Conservation (phyloP, 1,284 basidiomycete genomes). For the Mrakiaceae sp. region DNA sequence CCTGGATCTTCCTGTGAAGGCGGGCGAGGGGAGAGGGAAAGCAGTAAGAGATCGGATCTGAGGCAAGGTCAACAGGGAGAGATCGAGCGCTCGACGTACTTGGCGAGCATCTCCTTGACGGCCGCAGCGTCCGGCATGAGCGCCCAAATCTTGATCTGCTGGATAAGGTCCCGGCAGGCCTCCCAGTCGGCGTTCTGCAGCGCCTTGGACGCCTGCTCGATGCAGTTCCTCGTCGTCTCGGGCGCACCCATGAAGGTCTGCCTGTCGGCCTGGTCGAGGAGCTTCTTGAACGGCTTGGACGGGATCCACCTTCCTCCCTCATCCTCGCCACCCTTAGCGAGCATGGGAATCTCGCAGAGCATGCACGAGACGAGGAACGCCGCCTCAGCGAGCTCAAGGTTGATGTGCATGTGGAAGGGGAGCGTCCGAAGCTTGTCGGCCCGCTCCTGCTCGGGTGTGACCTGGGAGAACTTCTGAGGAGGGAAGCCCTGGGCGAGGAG, state of each 20-base stretch:
- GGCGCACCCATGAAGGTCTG: slow-evolving; percentile 98
- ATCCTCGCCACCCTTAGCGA: slow-evolving; percentile 87
- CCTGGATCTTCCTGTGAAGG: slow-evolving; percentile 73
- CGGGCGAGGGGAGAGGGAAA: slow-evolving; percentile 4
- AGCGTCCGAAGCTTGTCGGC: slow-evolving; percentile 90
- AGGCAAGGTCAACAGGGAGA: slow-evolving; percentile 6
- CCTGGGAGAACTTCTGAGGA: slow-evolving; percentile 66
- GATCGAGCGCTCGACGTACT: slow-evolving; percentile 43
- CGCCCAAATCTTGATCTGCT: slow-evolving; percentile 96
- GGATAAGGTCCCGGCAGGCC: slow-evolving; percentile 79
- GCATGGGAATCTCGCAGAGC: slow-evolving; percentile 91
- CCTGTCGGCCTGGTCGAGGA: slow-evolving; percentile 93
- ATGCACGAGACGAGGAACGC: slow-evolving; percentile 97
- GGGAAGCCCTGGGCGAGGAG: slow-evolving; percentile 93
- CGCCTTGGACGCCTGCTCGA: slow-evolving; percentile 98
- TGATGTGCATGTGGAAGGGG: slow-evolving; percentile 99
- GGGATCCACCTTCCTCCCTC: slow-evolving; percentile 85
- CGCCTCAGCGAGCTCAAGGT: slow-evolving; percentile 92
- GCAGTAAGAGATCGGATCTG: slow-evolving; percentile 3
- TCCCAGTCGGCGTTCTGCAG: slow-evolving; percentile 96
- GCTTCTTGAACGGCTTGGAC: slow-evolving; percentile 87
- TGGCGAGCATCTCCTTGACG: slow-evolving; percentile 91
- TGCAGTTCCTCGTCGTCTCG: slow-evolving; percentile 96
- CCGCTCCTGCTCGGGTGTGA: slow-evolving; percentile 92
- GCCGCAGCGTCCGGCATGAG: slow-evolving; percentile 77